A percentile compares a stretch with the other conserved stretches of the same genome.
These are phyloP conservation scores for Anthostomella pinea DNA, from an alignment of 2,329 filamentous ascomycete species.

Conservation along the genomic window DNA sequence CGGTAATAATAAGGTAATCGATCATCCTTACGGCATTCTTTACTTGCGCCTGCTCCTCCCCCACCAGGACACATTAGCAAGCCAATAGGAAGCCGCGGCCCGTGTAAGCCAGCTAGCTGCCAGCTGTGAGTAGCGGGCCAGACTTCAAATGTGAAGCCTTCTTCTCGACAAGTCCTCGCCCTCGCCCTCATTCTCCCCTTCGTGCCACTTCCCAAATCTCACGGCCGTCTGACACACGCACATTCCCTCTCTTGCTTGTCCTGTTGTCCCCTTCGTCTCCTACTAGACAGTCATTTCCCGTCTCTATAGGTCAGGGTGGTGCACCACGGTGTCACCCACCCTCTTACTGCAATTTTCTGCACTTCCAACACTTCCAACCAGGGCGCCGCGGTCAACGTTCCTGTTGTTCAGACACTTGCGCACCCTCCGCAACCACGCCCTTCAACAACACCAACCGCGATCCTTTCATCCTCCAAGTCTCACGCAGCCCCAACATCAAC, in stretches of 20 bases:
- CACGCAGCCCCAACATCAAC: conserved; percentile 2
- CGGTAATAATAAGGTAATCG: too few relatives aligned
- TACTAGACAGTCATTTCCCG: conserved; percentile 13
- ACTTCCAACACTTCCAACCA: conserved; percentile 2
- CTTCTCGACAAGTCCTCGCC: conserved; percentile 12
- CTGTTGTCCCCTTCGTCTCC: conserved; percentile 27
- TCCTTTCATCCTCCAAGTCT: conserved; percentile 6
- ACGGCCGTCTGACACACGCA: conserved; percentile 21
- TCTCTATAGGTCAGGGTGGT: conserved; percentile 27
- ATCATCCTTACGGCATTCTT: conserved; percentile 15
- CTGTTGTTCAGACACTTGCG: too few relatives aligned
- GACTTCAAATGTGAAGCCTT: conserved; percentile 21
- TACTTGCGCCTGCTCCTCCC: conserved; percentile 5
- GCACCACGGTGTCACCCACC: conserved; percentile 29
- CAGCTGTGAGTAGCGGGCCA: conserved; percentile 12
- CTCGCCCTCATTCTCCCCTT: conserved; percentile 8
- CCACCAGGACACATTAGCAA: conserved; percentile 7
- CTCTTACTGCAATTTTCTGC: conserved; percentile 9
- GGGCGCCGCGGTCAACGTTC: too few relatives aligned
- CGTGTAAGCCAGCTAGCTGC: conserved; percentile 2
- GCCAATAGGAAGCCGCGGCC: conserved; percentile 12
- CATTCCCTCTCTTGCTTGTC: conserved; percentile 29
- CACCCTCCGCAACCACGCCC: too few relatives aligned
- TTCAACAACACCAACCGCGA: too few relatives aligned
- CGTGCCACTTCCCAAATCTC: conserved; percentile 18